Conservation (phyloP, 805 yeast species). For the Teunomyces funiuensis region DNA sequence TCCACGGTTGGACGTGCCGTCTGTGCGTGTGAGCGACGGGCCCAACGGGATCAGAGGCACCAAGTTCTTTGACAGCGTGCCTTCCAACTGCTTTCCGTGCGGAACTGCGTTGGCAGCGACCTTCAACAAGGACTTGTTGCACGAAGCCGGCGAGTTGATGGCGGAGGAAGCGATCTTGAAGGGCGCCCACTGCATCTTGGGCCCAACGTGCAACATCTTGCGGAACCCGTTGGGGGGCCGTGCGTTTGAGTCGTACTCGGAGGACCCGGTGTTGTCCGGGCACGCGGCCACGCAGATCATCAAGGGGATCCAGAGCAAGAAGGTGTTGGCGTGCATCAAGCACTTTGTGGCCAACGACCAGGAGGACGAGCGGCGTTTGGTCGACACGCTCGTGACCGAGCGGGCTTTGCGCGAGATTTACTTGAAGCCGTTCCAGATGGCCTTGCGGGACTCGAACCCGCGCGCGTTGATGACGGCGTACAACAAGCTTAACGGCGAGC, state of each 20-base stretch:
- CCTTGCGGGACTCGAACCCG: slow-evolving; percentile 53
- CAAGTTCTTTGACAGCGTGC: slow-evolving; percentile 49
- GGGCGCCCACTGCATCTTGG: slow-evolving; percentile 50
- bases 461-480: slow-evolving; percentile 60
- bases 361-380: slow-evolving; percentile 53
- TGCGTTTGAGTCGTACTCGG: slow-evolving; percentile 61
- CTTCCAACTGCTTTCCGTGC: slow-evolving; percentile 60
- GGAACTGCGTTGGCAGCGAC: slow-evolving; percentile 62
- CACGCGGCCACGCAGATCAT: slow-evolving; percentile 50
- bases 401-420: slow-evolving; percentile 67
- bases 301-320: slow-evolving; percentile 53
- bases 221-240: slow-evolving; percentile 63
- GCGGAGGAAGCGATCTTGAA: slow-evolving; percentile 55
- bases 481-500: slow-evolving; percentile 62
- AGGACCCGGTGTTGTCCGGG: slow-evolving; percentile 54
- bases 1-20: slow-evolving; percentile 16
- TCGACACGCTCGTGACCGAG: slow-evolving; percentile 51
- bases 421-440: slow-evolving; percentile 62
- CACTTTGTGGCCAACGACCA: slow-evolving; percentile 65
- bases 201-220: slow-evolving; percentile 51
- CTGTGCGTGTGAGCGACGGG: slow-evolving; percentile 44
- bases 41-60: slow-evolving; percentile 68
- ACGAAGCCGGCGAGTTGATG: slow-evolving; percentile 52
- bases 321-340: slow-evolving; percentile 57
- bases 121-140: slow-evolving; percentile 49